A percentile compares a stretch with the other conserved stretches of the same genome.
Conservation (phyloP, 192 early-diverging fungal genomes). For the Linnemannia zychae region DNA sequence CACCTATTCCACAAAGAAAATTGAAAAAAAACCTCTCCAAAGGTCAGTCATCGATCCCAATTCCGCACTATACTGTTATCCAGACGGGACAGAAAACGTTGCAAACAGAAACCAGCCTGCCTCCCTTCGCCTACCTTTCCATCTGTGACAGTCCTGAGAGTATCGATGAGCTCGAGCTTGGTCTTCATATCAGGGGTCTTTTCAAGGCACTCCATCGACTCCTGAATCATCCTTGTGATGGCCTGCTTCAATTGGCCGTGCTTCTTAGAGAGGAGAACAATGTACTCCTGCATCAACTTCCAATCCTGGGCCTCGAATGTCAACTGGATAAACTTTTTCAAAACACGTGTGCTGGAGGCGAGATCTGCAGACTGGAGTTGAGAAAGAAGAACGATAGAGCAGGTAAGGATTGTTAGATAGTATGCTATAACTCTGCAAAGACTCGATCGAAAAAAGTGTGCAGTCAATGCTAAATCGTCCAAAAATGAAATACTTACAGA, state of each 20-base stretch:
- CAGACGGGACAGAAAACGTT: background rate
- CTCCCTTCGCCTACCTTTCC: conserved; percentile 79
- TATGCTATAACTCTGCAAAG: background rate
- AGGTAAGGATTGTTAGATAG: background rate
- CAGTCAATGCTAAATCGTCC: background rate
- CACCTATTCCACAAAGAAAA: conserved; percentile 67
- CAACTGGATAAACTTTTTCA: conserved; percentile 84
- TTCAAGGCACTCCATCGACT: conserved; percentile 91
- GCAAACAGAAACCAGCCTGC: background rate
- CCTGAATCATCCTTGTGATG: conserved; percentile 94
- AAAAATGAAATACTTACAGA: conserved; percentile 68
- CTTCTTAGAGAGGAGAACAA: conserved; percentile 95
- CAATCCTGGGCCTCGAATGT: conserved; percentile 83
- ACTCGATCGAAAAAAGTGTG: background rate
- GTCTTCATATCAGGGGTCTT: conserved; percentile 83
- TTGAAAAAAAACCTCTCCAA: background rate
- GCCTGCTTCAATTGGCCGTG: conserved; percentile 97
- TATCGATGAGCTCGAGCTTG: conserved; percentile 94
- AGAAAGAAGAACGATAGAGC: background rate
- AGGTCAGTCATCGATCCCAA: background rate
- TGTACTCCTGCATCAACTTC: conserved; percentile 93
- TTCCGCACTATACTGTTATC: background rate
- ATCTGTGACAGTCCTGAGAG: conserved; percentile 94
- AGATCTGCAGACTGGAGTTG: conserved; percentile 82
- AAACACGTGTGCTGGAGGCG: conserved; percentile 88